Base-by-base conservation (phyloP, 805 yeast species). In the Maudiozyma turicensis region DNA sequence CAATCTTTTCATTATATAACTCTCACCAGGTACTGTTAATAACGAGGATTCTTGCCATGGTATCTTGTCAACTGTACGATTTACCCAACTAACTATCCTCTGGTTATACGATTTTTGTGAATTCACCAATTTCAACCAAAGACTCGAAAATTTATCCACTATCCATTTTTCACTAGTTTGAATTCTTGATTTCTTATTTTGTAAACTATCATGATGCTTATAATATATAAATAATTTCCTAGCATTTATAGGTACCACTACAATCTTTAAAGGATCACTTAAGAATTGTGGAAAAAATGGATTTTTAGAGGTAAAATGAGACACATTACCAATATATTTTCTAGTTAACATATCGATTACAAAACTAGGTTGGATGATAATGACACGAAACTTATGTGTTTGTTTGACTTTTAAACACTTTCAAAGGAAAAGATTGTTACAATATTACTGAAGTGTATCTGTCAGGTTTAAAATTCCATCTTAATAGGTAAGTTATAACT, bases 21-120 rank as follows among this genome's bases (percentile, higher is more conserved):
- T 66, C 50, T 77, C 75, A 3, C 89, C 80, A 0, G 98, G 97
- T 28, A 91, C 77, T 2, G 91, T 77, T 52, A 80, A 72, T 51
- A 90, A 70, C 43, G 88, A 77, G 58, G 78, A 76, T 60, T 90
- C 98, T 54, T 82, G 81, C 78, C 91, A 90, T 2, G 91, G 87
- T 6, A 86, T 78, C 26, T 78, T 72, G 47, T 77, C 75, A 55
- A 89, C 64, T 39, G 84, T 71, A 48, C 63, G 64, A 41, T 77
- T 73, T 13, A 82, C 76, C 52, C 71, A 70, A 3, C 60, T 46
- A 2, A 84, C 88, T 43, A 89, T 74, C 48, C 71, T 73, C 54
- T 75, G 69, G 63, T 87, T 87, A 58, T 83, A 66, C 8, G 70
- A 60, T 38, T 71, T 67, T 2, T 81, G 72, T 1, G 95, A 83